Conservation (phyloP, 768 basidiomycete genomes). For the Asterophora parasitica region DNA sequence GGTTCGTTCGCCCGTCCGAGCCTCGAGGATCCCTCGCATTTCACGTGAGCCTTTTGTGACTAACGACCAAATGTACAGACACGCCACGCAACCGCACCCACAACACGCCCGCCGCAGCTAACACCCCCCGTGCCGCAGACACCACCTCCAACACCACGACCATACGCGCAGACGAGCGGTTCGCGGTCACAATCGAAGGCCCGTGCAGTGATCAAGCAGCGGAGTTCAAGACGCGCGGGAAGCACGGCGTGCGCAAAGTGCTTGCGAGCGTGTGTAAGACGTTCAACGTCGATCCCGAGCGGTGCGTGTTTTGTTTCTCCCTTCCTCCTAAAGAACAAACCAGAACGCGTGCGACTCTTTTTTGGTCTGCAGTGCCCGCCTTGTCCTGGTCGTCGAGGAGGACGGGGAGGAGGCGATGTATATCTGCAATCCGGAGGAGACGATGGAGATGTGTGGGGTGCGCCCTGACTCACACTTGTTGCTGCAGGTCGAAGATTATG, state of each 20-base stretch:
- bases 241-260: constrained; percentile 36
- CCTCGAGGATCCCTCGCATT: no score
- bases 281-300: constrained; percentile 29
- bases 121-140: neutral
- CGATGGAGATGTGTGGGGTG: constrained; percentile 11
- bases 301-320: constrained; percentile 16
- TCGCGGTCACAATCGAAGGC: constrained; percentile 25
- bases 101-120: constrained; percentile 1
- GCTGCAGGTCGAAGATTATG: constrained; percentile 4
- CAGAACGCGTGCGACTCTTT: no score
- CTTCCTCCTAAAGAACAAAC: no score
- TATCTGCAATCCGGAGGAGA: constrained; percentile 11
- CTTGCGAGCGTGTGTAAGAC: constrained; percentile 35
- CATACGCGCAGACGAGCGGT: constrained; percentile 19
- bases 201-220: constrained; percentile 17
- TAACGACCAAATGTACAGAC: no score
- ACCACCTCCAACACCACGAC: neutral
- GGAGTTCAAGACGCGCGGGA: constrained; percentile 40
- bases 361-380: constrained; percentile 5
- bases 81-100: neutral
- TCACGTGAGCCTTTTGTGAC: neutral
- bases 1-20: neutral
- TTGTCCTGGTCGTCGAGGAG: constrained; percentile 8
- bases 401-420: constrained; percentile 1
- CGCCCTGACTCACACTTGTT: neutral